Conservation (phyloP, 2,329 filamentous ascomycete genomes). For the Aspergillus bombycis region DNA sequence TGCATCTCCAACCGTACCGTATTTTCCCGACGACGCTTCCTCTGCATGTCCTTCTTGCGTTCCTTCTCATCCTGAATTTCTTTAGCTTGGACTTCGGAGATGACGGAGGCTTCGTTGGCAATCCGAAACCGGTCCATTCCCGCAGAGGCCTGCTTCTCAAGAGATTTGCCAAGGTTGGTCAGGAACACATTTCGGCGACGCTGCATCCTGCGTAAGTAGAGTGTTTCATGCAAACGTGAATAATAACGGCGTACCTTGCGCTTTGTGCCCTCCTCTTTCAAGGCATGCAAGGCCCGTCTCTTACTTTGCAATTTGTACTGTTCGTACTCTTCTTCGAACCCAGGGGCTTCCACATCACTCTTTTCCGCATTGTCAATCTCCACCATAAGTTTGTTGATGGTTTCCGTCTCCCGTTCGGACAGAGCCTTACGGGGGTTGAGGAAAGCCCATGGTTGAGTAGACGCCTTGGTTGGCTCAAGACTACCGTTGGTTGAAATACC, state of each 20-base stretch:
- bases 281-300: constrained; percentile 70
- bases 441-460: constrained; percentile 28
- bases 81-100: constrained; percentile 83
- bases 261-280: constrained; percentile 64
- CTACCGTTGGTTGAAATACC: constrained; percentile 31
- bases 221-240: not conserved
- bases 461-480: constrained; percentile 20
- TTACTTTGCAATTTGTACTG: constrained; percentile 58
- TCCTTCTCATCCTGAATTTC: constrained; percentile 95
- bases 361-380: constrained; percentile 60
- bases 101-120: constrained; percentile 76
- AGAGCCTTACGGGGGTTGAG: constrained; percentile 59
- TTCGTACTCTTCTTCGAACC: constrained; percentile 55
- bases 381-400: constrained; percentile 68
- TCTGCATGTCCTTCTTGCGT: constrained; percentile 99
- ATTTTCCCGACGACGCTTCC: constrained; percentile 93
- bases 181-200: constrained; percentile 61
- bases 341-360: constrained; percentile 59
- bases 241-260: constrained; percentile 60
- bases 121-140: constrained; percentile 78
- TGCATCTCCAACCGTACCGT: constrained; percentile 85
- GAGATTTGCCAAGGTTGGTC: constrained; percentile 59
- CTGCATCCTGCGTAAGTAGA: constrained; percentile 46
- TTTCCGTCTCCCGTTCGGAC: constrained; percentile 66
- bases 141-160: constrained; percentile 68